Percentiles rank a stretch among this genome's conserved stretches.
Evolutionary conservation across 2,329 filamentous ascomycete genomes (phyloP).

Genomic region (Colletotrichum sp.): DNA sequence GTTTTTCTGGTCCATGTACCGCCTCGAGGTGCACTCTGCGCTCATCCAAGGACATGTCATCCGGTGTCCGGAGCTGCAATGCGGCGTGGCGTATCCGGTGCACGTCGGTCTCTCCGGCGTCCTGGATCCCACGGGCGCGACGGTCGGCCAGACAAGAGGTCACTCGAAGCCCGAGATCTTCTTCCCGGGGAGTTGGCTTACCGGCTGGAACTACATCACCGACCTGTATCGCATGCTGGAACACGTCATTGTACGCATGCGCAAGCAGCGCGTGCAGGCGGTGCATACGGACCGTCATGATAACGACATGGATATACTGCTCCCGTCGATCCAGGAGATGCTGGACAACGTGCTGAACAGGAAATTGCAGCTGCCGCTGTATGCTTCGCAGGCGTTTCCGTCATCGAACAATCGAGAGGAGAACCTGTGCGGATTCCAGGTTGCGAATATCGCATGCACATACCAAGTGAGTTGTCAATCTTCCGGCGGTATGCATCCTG

Average conservation of each 20-base stretch:
- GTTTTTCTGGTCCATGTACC: slow-evolving; percentile 62
- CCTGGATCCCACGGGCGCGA: not conserved
- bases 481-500: too few species aligned
- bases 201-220: slow-evolving; percentile 63
- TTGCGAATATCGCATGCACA: slow-evolving; percentile 40
- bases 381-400: not conserved
- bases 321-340: slow-evolving; percentile 17
- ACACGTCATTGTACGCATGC: slow-evolving; percentile 42
- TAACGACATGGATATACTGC: slow-evolving; percentile 1
- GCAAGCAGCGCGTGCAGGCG: slow-evolving; percentile 15
- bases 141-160: not conserved
- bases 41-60: slow-evolving; percentile 49
- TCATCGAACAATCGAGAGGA: slow-evolving; percentile 20
- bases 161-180: not conserved
- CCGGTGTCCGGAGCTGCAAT: slow-evolving; percentile 22
- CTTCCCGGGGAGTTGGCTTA: slow-evolving; percentile 45
- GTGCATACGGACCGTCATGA: not conserved
- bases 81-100: slow-evolving; percentile 19
- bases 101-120: slow-evolving; percentile 3
- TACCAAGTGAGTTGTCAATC: slow-evolving; percentile 25
- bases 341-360: slow-evolving; percentile 5
- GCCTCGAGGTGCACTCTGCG: slow-evolving; percentile 58
- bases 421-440: slow-evolving; percentile 39
- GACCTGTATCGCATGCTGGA: slow-evolving; percentile 62
- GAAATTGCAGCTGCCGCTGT: slow-evolving; percentile 4